These are phyloP conservation scores for Didymella keratinophila DNA, from an alignment of 2,329 filamentous ascomycete species.

Conservation along the genomic window DNA sequence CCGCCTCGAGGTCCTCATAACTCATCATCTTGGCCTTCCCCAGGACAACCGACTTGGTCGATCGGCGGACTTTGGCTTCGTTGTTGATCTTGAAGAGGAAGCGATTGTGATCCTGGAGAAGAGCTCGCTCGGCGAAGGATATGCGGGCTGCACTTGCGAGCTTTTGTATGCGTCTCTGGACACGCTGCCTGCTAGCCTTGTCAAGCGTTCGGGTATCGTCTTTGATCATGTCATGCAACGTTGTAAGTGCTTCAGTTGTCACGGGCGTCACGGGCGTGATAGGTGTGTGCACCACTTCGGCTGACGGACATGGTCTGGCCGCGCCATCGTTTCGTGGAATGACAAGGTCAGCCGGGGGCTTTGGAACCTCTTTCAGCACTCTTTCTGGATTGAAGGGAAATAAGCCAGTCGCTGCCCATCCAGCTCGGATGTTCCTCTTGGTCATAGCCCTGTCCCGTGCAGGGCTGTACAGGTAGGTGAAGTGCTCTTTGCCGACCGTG, in stretches of 20 bases:
- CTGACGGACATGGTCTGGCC: neutral
- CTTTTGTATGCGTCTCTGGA: neutral
- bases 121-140: neutral
- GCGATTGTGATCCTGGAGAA: neutral
- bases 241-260: neutral
- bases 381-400: neutral
- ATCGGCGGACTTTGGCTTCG: neutral
- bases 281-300: neutral
- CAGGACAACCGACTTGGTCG: neutral
- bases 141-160: neutral
- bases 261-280: neutral
- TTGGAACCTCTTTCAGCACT: neutral
- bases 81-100: neutral
- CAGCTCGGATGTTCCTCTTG: neutral
- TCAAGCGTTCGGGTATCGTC: neutral
- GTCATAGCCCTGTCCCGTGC: neutral
- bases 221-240: neutral
- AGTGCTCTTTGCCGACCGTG: neutral
- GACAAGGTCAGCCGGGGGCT: neutral
- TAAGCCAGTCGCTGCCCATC: neutral
- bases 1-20: neutral
- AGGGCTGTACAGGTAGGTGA: neutral
- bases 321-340: no score
- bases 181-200: neutral
- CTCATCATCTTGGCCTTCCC: neutral